Conservation (phyloP, 2,329 filamentous ascomycete genomes). For the Xylariaceae sp. region DNA sequence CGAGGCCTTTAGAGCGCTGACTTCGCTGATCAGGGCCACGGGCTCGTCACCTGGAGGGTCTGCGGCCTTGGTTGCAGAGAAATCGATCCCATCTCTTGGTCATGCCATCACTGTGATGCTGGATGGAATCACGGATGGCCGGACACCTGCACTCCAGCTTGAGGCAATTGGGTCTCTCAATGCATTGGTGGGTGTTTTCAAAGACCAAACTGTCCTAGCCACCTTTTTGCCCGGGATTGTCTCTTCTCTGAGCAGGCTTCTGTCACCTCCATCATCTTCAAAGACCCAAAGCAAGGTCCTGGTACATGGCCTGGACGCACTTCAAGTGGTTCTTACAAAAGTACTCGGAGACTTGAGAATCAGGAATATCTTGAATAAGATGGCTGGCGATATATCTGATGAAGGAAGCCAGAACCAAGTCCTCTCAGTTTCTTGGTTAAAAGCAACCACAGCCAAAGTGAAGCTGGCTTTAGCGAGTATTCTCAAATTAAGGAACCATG, state of each 20-base stretch:
- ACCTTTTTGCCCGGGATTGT: slow-evolving; percentile 86
- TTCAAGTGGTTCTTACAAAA: slow-evolving; percentile 51
- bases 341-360: slow-evolving; percentile 57
- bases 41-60: slow-evolving; percentile 47
- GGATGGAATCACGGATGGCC: slow-evolving; percentile 63
- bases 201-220: slow-evolving; percentile 70
- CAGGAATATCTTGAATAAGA: slow-evolving; percentile 40
- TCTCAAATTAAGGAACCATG: slow-evolving; percentile 68
- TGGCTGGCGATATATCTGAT: slow-evolving; percentile 24
- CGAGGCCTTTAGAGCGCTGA: slow-evolving; percentile 67
- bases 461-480: slow-evolving; percentile 78
- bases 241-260: slow-evolving; percentile 71
- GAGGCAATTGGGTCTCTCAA: slow-evolving; percentile 64
- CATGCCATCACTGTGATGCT: slow-evolving; percentile 78
- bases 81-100: slow-evolving; percentile 72
- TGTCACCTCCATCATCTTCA: slow-evolving; percentile 62
- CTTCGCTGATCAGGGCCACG: slow-evolving; percentile 60
- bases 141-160: slow-evolving; percentile 64
- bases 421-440: slow-evolving; percentile 63
- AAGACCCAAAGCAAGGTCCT: slow-evolving; percentile 59
- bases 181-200: slow-evolving; percentile 59
- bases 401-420: slow-evolving; percentile 34
- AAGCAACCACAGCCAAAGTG: slow-evolving; percentile 74
- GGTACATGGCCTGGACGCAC: slow-evolving; percentile 53
- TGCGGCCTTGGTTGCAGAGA: slow-evolving; percentile 48